A percentile compares a stretch with the other conserved stretches of the same genome.
These are phyloP conservation scores for Chalciporus pseudorubinellus DNA, from an alignment of 768 basidiomycete genomes.

Conservation along the genomic window DNA sequence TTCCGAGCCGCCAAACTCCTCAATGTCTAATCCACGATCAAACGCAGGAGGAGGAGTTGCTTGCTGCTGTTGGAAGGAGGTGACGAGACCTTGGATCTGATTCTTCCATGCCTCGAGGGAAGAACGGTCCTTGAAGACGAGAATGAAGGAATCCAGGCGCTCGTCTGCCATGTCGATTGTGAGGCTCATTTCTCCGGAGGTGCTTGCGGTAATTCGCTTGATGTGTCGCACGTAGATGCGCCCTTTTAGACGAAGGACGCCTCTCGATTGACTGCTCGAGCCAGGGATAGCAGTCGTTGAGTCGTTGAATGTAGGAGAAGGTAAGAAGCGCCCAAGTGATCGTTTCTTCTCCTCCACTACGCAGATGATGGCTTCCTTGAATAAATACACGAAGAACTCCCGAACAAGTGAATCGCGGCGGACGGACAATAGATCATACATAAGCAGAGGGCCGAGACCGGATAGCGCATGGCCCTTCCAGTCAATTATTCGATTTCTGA, in stretches of 20 bases:
- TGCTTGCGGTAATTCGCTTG: constrained; percentile 80
- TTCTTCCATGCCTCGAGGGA: constrained; percentile 87
- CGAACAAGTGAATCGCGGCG: constrained; percentile 86
- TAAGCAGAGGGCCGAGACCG: constrained; percentile 82
- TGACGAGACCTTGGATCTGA: constrained; percentile 78
- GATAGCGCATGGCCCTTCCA: constrained; percentile 95
- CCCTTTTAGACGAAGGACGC: constrained; percentile 88
- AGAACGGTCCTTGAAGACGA: constrained; percentile 90
- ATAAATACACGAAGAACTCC: constrained; percentile 95
- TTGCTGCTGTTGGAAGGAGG: constrained; percentile 60
- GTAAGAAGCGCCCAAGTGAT: constrained; percentile 70
- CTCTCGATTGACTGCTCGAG: constrained; percentile 40
- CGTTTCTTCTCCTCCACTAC: constrained; percentile 96
- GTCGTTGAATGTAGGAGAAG: constrained; percentile 58
- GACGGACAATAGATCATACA: constrained; percentile 90
- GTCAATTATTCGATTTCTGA: constrained; percentile 87
- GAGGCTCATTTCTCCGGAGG: constrained; percentile 82
- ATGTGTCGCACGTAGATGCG: constrained; percentile 96
- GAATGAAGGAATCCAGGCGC: constrained; percentile 87
- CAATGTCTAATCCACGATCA: constrained; percentile 51
- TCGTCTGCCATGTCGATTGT: constrained; percentile 99
- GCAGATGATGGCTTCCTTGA: constrained; percentile 97
- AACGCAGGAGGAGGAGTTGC: constrained; percentile 28
- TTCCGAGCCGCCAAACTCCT: constrained; percentile 75
- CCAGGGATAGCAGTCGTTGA: constrained; percentile 41